Conservation (phyloP, 2,329 filamentous ascomycete genomes). For the Fusarium coffeatum region DNA sequence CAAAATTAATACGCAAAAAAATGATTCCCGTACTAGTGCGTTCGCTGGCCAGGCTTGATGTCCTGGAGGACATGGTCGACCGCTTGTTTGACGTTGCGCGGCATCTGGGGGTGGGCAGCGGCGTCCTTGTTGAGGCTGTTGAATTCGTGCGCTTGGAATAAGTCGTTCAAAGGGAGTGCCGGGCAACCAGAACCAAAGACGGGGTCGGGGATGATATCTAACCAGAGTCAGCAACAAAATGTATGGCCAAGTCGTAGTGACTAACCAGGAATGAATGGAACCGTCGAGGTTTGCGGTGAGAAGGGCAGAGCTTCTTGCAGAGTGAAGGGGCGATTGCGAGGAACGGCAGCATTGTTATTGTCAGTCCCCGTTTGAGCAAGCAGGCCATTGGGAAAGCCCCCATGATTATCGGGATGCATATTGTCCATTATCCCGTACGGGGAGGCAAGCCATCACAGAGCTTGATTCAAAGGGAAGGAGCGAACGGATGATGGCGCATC, state of each 20-base stretch:
- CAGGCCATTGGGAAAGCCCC: slow-evolving; percentile 52
- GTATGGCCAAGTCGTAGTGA: slow-evolving; percentile 5
- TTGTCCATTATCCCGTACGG: slow-evolving; percentile 48
- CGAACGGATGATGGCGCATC: slow-evolving; percentile 46
- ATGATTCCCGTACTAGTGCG: slow-evolving; percentile 68
- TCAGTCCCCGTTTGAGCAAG: slow-evolving; percentile 41
- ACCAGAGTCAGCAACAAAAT: slow-evolving; percentile 30
- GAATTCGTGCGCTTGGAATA: slow-evolving; percentile 67
- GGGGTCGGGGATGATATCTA: slow-evolving; percentile 75
- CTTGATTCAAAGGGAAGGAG: slow-evolving; percentile 47
- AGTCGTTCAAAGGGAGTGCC: slow-evolving; percentile 61
- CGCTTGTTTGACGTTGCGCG: slow-evolving; percentile 75
- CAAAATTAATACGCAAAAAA: neutral
- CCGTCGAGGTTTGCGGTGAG: slow-evolving; percentile 82
- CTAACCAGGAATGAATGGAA: slow-evolving; percentile 81
- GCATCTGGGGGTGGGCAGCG: slow-evolving; percentile 65
- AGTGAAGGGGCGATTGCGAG: slow-evolving; percentile 64
- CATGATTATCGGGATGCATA: slow-evolving; percentile 48
- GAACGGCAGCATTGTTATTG: slow-evolving; percentile 44
- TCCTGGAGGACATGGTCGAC: slow-evolving; percentile 80
- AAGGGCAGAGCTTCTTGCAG: slow-evolving; percentile 84
- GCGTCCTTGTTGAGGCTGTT: slow-evolving; percentile 79
- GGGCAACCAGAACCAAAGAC: slow-evolving; percentile 67
- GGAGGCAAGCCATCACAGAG: slow-evolving; percentile 49
- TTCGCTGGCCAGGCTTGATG: slow-evolving; percentile 76